phyloP scores from a whole-genome alignment of 139 green algal genomes.

The Auxenochlorella pyrenoidosa region DNA sequence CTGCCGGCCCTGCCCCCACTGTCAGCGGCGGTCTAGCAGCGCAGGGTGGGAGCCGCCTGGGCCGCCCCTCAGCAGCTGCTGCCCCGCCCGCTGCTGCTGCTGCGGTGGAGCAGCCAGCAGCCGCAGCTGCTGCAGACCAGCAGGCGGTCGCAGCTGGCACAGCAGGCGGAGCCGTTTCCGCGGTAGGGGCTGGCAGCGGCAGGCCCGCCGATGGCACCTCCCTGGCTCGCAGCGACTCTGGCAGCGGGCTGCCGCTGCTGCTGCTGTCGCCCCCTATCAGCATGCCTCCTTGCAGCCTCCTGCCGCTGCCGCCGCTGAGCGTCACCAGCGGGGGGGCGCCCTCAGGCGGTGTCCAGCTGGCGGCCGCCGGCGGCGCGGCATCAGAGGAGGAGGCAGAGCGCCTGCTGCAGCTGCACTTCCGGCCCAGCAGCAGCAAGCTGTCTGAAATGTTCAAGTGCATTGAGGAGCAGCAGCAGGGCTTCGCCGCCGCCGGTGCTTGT shows the following conservation, averaged over 20 bases:
- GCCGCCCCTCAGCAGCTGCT: not conserved
- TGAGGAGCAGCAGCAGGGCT: slow-evolving; percentile 13
- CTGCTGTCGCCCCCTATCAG: slow-evolving; percentile 16
- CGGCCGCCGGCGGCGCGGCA: not conserved
- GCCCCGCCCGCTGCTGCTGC: not conserved
- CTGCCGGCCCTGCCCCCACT: not conserved
- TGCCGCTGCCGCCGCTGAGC: slow-evolving; percentile 25
- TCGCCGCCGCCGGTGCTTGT: too few species aligned
- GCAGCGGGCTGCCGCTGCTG: slow-evolving; percentile 21
- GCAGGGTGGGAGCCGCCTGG: not conserved
- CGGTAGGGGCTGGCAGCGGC: not conserved
- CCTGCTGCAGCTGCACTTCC: slow-evolving; percentile 21
- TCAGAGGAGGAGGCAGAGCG: not conserved
- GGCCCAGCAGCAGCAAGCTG: slow-evolving; percentile 32
- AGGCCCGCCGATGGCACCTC: not conserved
- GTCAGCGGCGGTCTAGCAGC: not conserved
- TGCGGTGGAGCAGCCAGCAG: not conserved
- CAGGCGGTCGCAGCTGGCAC: not conserved
- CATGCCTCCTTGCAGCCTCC: slow-evolving; percentile 6
- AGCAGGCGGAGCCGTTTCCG: not conserved
- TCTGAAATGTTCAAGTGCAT: slow-evolving; percentile 7
- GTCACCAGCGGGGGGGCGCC: not conserved
- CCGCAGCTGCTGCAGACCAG: not conserved
- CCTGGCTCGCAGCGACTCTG: slow-evolving; percentile 1
- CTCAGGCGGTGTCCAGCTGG: not conserved